phyloP scores from a whole-genome alignment of 1,139 yeast species.

The Lodderomyces jiufengensis region DNA sequence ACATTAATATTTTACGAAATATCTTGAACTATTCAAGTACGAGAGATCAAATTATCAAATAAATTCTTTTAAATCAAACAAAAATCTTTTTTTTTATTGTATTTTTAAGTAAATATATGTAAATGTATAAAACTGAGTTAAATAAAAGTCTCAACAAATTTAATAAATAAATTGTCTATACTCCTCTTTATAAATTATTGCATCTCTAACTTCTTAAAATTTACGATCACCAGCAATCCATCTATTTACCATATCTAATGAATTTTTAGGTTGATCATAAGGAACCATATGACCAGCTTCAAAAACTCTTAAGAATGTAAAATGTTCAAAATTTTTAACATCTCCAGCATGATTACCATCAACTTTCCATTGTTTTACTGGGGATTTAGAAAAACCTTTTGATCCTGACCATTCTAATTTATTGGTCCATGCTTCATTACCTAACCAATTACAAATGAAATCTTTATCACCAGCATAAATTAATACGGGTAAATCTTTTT shows the following conservation, averaged over 20 bases:
- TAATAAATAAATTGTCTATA: too few relatives aligned
- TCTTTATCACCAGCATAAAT: conserved; percentile 86
- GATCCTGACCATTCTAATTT: conserved; percentile 63
- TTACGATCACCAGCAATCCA: conserved; percentile 40
- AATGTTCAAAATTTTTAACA: conserved; percentile 43
- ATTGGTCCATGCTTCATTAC: conserved; percentile 81
- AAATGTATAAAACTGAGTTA: too few relatives aligned
- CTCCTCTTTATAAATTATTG: too few relatives aligned
- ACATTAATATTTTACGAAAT: too few relatives aligned
- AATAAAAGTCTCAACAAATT: too few relatives aligned
- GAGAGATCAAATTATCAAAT: too few relatives aligned
- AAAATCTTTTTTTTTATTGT: too few relatives aligned
- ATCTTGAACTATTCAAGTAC: too few relatives aligned
- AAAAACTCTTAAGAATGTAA: conserved; percentile 45
- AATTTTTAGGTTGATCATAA: conserved; percentile 43
- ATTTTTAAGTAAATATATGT: too few relatives aligned
- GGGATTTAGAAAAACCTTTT: conserved; percentile 43
- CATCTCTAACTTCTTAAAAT: conserved; percentile 6
- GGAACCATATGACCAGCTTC: conserved; percentile 55
- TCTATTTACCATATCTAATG: conserved; percentile 47
- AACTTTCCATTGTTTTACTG: conserved; percentile 39
- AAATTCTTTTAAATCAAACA: too few relatives aligned
- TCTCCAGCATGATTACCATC: conserved; percentile 42
- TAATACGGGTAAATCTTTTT: conserved; percentile 62
- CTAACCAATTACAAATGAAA: conserved; percentile 84